Evolutionary conservation across 371 early-diverging fungal genomes (phyloP).

Genomic region (Mucor circinelloides): DNA sequence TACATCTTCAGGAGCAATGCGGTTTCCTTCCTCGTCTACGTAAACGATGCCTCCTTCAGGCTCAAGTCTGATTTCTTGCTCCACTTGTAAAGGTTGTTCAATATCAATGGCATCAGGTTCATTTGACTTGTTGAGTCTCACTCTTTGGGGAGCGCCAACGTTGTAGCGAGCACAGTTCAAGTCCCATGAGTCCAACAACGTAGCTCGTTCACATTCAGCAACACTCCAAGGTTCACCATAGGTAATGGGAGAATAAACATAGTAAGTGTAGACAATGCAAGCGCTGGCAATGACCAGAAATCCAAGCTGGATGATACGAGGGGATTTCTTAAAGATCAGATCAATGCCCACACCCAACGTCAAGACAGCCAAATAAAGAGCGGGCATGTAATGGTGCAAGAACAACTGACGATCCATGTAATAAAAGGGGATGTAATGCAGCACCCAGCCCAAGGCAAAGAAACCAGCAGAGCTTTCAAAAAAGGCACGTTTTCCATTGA

Average conservation of each 20-base stretch:
- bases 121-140: background rate
- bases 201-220: constrained; percentile 14
- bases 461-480: constrained; percentile 79
- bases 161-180: constrained; percentile 11
- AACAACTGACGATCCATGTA: constrained; percentile 96
- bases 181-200: constrained; percentile 11
- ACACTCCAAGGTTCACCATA: constrained; percentile 67
- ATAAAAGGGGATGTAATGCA: constrained; percentile 98
- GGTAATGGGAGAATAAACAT: constrained; percentile 73
- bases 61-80: background rate
- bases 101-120: background rate
- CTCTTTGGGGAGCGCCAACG: background rate
- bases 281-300: constrained; percentile 44
- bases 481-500: constrained; percentile 28
- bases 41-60: background rate
- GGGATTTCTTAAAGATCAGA: constrained; percentile 61
- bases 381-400: constrained; percentile 97
- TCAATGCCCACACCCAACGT: constrained; percentile 74
- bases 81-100: background rate
- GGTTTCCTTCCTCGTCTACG: background rate
- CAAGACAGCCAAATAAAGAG: constrained; percentile 84
- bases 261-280: constrained; percentile 52
- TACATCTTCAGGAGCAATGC: background rate
- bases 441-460: constrained; percentile 83
- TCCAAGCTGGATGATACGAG: constrained; percentile 34